These are phyloP conservation scores for Porphyridium purpureum DNA, from an alignment of 23 red algal genomes.

Conservation along the genomic window DNA sequence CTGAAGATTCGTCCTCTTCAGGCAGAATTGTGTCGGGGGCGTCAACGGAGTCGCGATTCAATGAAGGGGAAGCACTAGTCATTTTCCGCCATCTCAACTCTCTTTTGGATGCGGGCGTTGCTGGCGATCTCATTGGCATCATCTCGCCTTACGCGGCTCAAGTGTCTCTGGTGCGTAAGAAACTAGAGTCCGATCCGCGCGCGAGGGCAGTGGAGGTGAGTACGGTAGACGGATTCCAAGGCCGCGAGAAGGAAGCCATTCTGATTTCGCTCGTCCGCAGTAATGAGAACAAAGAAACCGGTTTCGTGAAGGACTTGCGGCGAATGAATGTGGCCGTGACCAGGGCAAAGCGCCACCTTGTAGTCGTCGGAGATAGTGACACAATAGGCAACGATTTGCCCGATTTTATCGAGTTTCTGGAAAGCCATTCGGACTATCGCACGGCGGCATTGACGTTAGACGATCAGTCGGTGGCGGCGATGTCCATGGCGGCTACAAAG, in stretches of 20 bases:
- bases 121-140: slow-evolving; percentile 58
- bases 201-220: slow-evolving; percentile 4
- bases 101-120: slow-evolving; percentile 3
- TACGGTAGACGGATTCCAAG: slow-evolving; percentile 82
- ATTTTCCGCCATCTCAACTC: slow-evolving; percentile 1
- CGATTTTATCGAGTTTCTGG: too few species aligned
- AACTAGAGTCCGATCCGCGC: neutral
- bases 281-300: slow-evolving; percentile 32
- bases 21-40: too few species aligned
- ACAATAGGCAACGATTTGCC: slow-evolving; percentile 17
- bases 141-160: slow-evolving; percentile 65
- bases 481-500: too few species aligned
- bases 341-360: slow-evolving; percentile 26
- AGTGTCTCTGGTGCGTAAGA: slow-evolving; percentile 14
- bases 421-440: too few species aligned
- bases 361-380: slow-evolving; percentile 33
- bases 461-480: too few species aligned
- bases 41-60: slow-evolving; percentile 3
- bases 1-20: too few species aligned
- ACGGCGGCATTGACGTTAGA: too few species aligned
- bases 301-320: slow-evolving; percentile 53
- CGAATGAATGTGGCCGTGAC: slow-evolving; percentile 82
- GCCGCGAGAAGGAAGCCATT: slow-evolving; percentile 66
- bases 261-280: slow-evolving; percentile 52
- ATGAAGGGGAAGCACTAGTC: slow-evolving; percentile 1